Base-by-base conservation (phyloP, 139 green algal species). In the Ettlia oleoabundans region DNA sequence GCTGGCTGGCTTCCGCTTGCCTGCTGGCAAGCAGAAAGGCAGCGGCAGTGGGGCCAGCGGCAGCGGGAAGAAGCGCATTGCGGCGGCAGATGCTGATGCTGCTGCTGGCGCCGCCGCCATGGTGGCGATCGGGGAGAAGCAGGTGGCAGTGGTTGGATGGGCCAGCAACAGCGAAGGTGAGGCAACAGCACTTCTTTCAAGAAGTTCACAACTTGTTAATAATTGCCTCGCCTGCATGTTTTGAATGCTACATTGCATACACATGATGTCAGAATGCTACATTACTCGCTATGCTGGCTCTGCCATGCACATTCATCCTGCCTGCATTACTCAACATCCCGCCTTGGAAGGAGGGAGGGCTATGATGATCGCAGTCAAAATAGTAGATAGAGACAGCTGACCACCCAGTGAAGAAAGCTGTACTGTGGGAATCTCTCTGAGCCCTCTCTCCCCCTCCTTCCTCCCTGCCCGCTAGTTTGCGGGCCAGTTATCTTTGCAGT, bases 381-480 rank as follows among this genome's bases (percentile, higher is more conserved):
- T 38, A 78, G 79, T 84, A 84, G 79, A 84, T 84, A 84, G 79
- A 84, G 79, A 84, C 79, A 78, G n/a, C 79, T 72, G 79, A 84
- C 10, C 41, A 26, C 30, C 51, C 79, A 24, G 41, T 84, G 79
- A 84, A 32, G 79, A 79, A 30, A 77, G 55, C 32, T 78, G 19
- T 52, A 79, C 79, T 72, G 79, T 84, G 68, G 79, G 79, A 84
- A 84, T 84, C 79, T 84, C 79, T 84, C 79, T 84, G 79, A 84
- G 79, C 79, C 79, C 68, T 62, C 52, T 13, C 8, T 3, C 52
- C 1, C 6, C 22, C 73, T 24, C 58, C 4, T 4, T 4, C 13
- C 61, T 3, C 8, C 21, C 38, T 32, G 26, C 42, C 42, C 0
- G 7, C 22, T 18, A 9, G 4, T 2, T 42, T 76, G 42, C 66